These are phyloP conservation scores for Oxytropis ochrocephala DNA, from an alignment of 306 rosid species.

Conservation along the genomic window DNA sequence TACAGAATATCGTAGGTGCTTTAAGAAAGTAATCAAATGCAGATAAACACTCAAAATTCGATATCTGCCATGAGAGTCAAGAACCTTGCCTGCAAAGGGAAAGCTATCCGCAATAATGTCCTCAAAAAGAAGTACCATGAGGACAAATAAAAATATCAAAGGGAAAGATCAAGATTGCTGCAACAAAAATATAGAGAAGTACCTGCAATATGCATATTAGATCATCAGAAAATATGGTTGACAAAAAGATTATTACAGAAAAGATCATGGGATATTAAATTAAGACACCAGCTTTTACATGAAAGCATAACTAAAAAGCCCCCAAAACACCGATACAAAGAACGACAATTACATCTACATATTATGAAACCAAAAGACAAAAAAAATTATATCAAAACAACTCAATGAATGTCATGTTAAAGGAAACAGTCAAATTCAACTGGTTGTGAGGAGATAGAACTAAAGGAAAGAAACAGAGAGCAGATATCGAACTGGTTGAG, in stretches of 20 bases:
- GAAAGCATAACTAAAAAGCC: neutral
- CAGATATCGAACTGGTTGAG: conserved; percentile 72
- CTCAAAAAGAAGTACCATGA: conserved; percentile 83
- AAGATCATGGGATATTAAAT: conserved; percentile 10
- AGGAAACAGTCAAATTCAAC: conserved; percentile 9
- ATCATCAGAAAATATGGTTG: conserved; percentile 26
- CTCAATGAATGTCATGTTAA: conserved; percentile 1
- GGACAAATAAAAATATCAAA: conserved; percentile 89
- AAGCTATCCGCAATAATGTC: conserved; percentile 79
- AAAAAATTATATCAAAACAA: neutral
- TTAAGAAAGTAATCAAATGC: conserved; percentile 18
- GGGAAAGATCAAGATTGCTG: conserved; percentile 79
- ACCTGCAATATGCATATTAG: conserved; percentile 55
- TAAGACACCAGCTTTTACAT: conserved; percentile 14
- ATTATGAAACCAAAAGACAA: neutral
- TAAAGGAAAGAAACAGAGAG: conserved; percentile 13
- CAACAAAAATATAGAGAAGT: conserved; percentile 76
- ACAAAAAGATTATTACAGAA: neutral
- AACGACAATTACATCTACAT: neutral
- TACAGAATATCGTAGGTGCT: neutral
- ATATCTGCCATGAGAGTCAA: conserved; percentile 2
- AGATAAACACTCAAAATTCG: conserved; percentile 3
- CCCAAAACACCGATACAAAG: neutral
- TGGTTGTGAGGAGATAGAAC: conserved; percentile 8
- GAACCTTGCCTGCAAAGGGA: conserved; percentile 89